Evolutionary conservation across 805 yeast genomes (phyloP).

Genomic region (Wickerhamomyces ciferrii): DNA sequence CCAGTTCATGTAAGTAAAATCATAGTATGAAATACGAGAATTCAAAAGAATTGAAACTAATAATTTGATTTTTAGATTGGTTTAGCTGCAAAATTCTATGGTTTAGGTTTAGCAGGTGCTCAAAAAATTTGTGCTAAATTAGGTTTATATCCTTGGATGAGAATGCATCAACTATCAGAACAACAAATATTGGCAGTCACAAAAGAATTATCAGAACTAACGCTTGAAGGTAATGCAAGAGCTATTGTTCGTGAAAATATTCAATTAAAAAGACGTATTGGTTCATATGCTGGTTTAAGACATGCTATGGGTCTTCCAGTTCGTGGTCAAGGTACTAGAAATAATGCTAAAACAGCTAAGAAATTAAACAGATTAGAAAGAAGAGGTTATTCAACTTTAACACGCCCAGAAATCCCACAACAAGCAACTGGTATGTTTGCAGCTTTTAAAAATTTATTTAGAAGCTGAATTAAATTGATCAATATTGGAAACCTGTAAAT

Average conservation of each 20-base stretch:
- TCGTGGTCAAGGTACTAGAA: constrained; percentile 87
- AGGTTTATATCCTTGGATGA: constrained; percentile 89
- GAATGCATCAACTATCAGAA: constrained; percentile 89
- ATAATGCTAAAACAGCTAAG: constrained; percentile 87
- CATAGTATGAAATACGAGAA: no score
- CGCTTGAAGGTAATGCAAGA: constrained; percentile 75
- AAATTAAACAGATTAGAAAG: constrained; percentile 76
- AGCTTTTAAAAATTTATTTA: constrained; percentile 18
- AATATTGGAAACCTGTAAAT: constrained; percentile 5
- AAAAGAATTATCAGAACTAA: constrained; percentile 78
- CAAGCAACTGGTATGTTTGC: constrained; percentile 13
- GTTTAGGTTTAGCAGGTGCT: constrained; percentile 76
- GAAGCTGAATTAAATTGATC: neutral
- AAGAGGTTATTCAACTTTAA: constrained; percentile 27
- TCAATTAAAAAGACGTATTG: constrained; percentile 69
- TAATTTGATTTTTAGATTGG: constrained; percentile 38
- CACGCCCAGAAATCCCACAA: constrained; percentile 1
- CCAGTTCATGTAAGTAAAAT: constrained; percentile 14
- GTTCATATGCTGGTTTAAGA: constrained; percentile 83
- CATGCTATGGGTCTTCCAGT: constrained; percentile 82
- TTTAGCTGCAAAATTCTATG: constrained; percentile 76
- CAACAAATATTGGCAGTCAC: constrained; percentile 82
- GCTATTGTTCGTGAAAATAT: constrained; percentile 77
- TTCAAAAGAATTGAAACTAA: no score
- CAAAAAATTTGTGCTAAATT: constrained; percentile 76